phyloP scores from a whole-genome alignment of 495 filamentous ascomycete species.

The Talaromyces stipitatus region DNA sequence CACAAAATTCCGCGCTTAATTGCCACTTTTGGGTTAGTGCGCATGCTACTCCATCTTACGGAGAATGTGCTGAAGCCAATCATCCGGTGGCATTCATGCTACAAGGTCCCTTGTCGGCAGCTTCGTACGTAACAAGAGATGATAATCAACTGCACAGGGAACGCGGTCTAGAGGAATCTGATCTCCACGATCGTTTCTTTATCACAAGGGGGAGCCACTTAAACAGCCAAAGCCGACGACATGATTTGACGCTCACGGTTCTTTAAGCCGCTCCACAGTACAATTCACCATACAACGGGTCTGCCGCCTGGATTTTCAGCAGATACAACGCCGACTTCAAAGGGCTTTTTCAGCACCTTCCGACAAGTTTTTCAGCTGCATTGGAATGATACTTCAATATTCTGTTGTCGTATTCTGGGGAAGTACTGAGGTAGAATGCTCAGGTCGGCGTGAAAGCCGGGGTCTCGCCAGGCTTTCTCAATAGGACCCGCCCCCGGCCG shows the following conservation, averaged over 20 bases:
- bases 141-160: neutral
- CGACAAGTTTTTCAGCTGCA: neutral
- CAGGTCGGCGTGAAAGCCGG: neutral
- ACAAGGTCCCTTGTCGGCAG: too few relatives aligned
- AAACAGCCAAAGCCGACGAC: neutral
- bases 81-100: too few relatives aligned
- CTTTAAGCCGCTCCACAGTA: neutral
- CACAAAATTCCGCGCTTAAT: neutral
- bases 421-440: neutral
- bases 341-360: neutral
- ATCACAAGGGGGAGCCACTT: neutral
- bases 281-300: neutral
- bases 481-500: neutral
- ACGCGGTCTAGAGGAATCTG: neutral
- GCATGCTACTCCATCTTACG: neutral
- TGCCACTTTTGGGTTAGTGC: neutral
- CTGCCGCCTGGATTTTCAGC: neutral
- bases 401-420: too few relatives aligned
- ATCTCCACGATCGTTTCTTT: neutral
- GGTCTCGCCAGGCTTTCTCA: neutral
- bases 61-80: too few relatives aligned
- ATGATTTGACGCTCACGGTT: neutral
- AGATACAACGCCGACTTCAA: neutral
- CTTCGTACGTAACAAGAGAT: neutral
- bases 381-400: neutral